A percentile compares a stretch with the other conserved stretches of the same genome.
These are phyloP conservation scores for Rhizopogon parksii DNA, from an alignment of 1,284 basidiomycete genomes.

Conservation along the genomic window DNA sequence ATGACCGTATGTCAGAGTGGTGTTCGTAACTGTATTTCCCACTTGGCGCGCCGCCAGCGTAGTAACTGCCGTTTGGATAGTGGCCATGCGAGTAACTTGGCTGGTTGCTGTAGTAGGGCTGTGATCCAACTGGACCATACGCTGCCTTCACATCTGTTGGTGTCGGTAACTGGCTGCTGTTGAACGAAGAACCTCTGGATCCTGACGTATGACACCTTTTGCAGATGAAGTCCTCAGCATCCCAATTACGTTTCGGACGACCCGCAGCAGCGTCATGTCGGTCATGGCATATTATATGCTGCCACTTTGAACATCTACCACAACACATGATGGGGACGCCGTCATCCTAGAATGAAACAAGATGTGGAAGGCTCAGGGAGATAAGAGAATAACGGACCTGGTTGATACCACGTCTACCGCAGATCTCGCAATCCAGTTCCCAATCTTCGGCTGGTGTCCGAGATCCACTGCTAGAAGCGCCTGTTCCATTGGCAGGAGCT, in stretches of 20 bases:
- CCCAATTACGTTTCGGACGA: conserved; percentile 62
- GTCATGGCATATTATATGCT: conserved; percentile 76
- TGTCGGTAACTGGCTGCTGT: conserved; percentile 1
- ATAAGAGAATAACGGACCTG: conserved; percentile 37
- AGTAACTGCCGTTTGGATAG: conserved; percentile 14
- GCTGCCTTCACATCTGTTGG: conserved; percentile 9
- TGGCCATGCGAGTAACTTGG: conserved; percentile 13
- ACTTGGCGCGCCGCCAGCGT: conserved; percentile 13
- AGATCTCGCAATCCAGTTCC: conserved; percentile 83
- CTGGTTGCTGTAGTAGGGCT: conserved; percentile 9
- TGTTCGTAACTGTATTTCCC: conserved; percentile 20
- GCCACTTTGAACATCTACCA: conserved; percentile 75
- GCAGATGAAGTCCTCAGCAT: conserved; percentile 60
- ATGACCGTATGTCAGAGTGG: conserved; percentile 14
- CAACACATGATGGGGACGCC: conserved; percentile 73
- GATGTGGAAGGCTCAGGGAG: conserved; percentile 7
- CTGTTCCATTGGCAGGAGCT: conserved; percentile 23
- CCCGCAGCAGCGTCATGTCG: conserved; percentile 50
- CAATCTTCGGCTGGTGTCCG: conserved; percentile 58
- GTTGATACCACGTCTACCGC: conserved; percentile 62
- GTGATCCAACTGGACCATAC: conserved; percentile 11
- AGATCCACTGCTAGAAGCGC: conserved; percentile 34
- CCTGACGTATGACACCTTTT: conserved; percentile 35
- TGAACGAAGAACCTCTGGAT: conserved; percentile 10
- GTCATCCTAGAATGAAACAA: conserved; percentile 50